Percentiles rank a stretch among this genome's conserved stretches.
Conservation (phyloP, 1,139 yeast genomes). For the Debaryomycetaceae sp. region DNA sequence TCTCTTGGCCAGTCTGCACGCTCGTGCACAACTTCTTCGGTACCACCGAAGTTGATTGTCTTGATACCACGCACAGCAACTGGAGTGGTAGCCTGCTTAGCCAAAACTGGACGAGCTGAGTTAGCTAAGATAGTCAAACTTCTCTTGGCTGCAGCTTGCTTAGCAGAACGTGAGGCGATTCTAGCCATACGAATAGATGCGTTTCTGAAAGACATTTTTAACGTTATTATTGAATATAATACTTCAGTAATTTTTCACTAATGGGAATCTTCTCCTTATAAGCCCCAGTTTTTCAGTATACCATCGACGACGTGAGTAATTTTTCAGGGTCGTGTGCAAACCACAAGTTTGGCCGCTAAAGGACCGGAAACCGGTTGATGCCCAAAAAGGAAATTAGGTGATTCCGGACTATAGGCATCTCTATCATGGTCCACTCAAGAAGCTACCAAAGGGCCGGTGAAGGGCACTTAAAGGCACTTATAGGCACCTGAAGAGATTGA, state of each 20-base stretch:
- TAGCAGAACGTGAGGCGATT: conserved; percentile 51
- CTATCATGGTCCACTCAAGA: too few relatives aligned
- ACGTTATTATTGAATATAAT: not conserved
- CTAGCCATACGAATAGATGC: conserved; percentile 62
- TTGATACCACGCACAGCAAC: conserved; percentile 77
- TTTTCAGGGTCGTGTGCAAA: conserved; percentile 3
- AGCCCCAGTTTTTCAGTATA: not conserved
- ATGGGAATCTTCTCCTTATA: not conserved
- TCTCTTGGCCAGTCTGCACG: conserved; percentile 99
- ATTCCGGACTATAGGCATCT: not conserved
- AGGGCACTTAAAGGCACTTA: not conserved
- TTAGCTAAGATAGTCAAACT: conserved; percentile 61
- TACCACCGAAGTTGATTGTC: conserved; percentile 96
- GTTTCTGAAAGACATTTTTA: conserved; percentile 59
- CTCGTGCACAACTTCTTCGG: conserved; percentile 93
- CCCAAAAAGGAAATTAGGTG: not conserved
- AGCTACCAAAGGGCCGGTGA: too few relatives aligned
- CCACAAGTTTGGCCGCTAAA: conserved; percentile 4
- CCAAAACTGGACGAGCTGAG: conserved; percentile 45
- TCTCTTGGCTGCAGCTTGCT: conserved; percentile 59
- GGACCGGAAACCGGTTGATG: conserved; percentile 7
- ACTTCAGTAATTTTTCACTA: too few relatives aligned
- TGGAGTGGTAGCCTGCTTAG: conserved; percentile 32
- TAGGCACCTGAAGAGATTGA: not conserved
- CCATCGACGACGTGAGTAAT: conserved; percentile 5